Base-by-base conservation (phyloP, 2,329 filamentous ascomycete genomes). In the Parafenestella ontariensis region DNA sequence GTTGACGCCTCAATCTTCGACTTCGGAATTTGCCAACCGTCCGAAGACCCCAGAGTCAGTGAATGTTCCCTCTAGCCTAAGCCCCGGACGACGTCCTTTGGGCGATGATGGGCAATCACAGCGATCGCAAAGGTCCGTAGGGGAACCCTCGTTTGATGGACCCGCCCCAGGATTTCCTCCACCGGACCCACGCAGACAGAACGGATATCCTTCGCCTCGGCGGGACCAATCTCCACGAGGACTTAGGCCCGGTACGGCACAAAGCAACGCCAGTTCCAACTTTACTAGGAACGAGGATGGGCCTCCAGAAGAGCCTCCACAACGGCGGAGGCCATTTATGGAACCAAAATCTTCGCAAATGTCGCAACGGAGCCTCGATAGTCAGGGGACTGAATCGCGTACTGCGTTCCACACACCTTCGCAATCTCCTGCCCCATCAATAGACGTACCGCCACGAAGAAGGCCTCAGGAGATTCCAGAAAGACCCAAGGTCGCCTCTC, bases 311-410 rank as follows among this genome's bases (percentile, higher is more conserved):
- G 69, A 72, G 33, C 70, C 73, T 1, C 88, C 88, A 0, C 87
- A 89, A 62, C 80, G 88, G 57, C 87, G 83, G 70, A 78, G 88
- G 44, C 88, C 88, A 1, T 86, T 87, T 0, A 89, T 90, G 85
- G 84, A 88, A 54, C 82, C 67, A n/a, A 58, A 68, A 9, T 62
- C 66, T 24, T 68, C 71, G 23, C 64, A 69, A 13, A 42, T 56
- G 26, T 70, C 69, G 5, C 65, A 70, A 48, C 57, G 61, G 13
- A 72, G 66, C 52, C 37, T 62, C n/a, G 63, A 52, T 41, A 72
- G 62, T 46, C 62, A 66, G 45, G 59, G 57, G 3, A 56, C 54
- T 34, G 66, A 67, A 17, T 54, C 55, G 31, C 53, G 59, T 29
- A 58, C 58, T 1, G 62, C 63, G 17, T 68, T 72, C 21, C 57